These are phyloP conservation scores for Hanseniaspora valbyensis DNA, from an alignment of 805 yeast species.

Conservation along the genomic window DNA sequence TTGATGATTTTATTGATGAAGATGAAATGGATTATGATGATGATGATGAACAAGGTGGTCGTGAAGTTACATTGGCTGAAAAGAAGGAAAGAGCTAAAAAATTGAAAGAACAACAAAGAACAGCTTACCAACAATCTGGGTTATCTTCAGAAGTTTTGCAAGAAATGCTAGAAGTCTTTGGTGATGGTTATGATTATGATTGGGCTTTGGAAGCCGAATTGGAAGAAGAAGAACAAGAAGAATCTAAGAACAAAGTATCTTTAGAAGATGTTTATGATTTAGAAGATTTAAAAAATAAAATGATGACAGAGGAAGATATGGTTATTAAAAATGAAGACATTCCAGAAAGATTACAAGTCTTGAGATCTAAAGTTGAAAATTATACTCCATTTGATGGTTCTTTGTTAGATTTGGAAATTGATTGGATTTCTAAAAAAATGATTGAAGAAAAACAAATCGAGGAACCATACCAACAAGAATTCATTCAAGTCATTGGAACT, in stretches of 20 bases:
- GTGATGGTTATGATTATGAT: constrained; percentile 93
- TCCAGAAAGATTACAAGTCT: constrained; percentile 83
- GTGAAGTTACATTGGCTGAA: constrained; percentile 85
- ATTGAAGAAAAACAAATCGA: constrained; percentile 43
- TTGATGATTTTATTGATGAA: constrained; percentile 94
- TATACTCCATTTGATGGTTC: constrained; percentile 46
- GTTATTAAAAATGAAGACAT: constrained; percentile 72
- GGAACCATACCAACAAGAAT: constrained; percentile 37
- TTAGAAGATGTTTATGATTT: constrained; percentile 89
- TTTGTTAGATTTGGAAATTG: constrained; percentile 61
- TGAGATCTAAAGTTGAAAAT: constrained; percentile 52
- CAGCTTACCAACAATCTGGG: constrained; percentile 47
- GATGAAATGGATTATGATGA: constrained; percentile 91
- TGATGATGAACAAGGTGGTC: constrained; percentile 78
- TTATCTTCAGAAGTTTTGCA: constrained; percentile 83
- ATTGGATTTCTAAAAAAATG: constrained; percentile 67
- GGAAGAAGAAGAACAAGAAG: constrained; percentile 47
- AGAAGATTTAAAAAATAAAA: constrained; percentile 77
- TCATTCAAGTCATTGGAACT: constrained; percentile 58
- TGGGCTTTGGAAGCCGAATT: constrained; percentile 95
- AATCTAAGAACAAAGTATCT: constrained; percentile 35
- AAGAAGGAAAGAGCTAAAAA: constrained; percentile 41
- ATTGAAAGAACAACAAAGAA: constrained; percentile 32
- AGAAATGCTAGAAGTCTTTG: constrained; percentile 89
- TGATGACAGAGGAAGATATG: constrained; percentile 89